Percentiles rank a stretch among this genome's conserved stretches.
These are phyloP conservation scores for Rhodotorula mucilaginosa DNA, from an alignment of 1,284 basidiomycete genomes.

Conservation along the genomic window DNA sequence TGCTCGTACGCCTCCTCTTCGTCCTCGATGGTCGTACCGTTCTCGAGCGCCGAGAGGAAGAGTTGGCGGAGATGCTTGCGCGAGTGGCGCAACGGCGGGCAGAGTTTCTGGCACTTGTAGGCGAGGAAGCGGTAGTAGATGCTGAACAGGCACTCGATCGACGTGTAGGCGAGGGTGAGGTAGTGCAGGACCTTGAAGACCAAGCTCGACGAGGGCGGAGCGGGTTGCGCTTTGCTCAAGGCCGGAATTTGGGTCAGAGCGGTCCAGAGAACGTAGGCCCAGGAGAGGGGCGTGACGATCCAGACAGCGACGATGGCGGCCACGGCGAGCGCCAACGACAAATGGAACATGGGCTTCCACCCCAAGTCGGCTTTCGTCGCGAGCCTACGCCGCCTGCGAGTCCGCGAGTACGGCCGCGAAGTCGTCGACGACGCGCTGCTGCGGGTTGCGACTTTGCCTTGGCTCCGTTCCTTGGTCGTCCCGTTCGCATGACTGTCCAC, in stretches of 20 bases:
- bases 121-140: constrained; percentile 65
- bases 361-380: not conserved
- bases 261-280: constrained; percentile 62
- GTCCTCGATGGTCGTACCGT: constrained; percentile 33
- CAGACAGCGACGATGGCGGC: constrained; percentile 63
- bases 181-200: constrained; percentile 24
- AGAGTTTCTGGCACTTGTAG: constrained; percentile 53
- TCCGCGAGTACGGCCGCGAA: not conserved
- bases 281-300: constrained; percentile 66
- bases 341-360: constrained; percentile 16
- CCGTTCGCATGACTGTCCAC: too few relatives aligned
- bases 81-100: constrained; percentile 22
- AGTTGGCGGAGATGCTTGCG: constrained; percentile 58
- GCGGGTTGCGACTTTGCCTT: too few relatives aligned
- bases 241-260: constrained; percentile 19
- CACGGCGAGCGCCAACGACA: constrained; percentile 8
- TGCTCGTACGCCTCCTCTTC: constrained; percentile 3
- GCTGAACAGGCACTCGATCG: constrained; percentile 68
- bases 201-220: constrained; percentile 5
- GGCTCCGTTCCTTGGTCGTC: too few relatives aligned
- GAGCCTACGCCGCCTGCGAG: not conserved
- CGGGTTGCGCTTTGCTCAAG: constrained; percentile 10
- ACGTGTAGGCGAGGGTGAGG: constrained; percentile 28
- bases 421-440: not conserved
- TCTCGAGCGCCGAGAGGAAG: constrained; percentile 61